Base-by-base conservation (phyloP, 2,329 filamentous ascomycete species). In the Ophiostoma sp. region DNA sequence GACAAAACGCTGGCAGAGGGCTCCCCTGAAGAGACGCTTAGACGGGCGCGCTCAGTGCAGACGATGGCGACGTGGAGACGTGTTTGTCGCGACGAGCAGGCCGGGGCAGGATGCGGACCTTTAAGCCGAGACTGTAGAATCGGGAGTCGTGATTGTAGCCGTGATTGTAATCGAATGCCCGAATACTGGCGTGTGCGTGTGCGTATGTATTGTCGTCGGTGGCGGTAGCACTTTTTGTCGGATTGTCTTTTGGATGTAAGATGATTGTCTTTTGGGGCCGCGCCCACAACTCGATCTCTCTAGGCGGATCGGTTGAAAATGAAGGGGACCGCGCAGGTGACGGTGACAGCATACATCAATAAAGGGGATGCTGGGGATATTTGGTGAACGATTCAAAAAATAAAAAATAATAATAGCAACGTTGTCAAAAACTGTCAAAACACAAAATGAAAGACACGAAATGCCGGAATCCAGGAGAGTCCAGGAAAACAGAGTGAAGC, bases 281-380 rank as follows among this genome's bases (percentile, higher is more conserved):
- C 72, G 68, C 72, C 73, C 73, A 69, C 71, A 73, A 72, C 70
- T 72, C 72, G 72, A 70, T 70, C 65, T 70, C 65, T 72, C 68
- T 69, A 60, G 62, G 69, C 69, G 68, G 73, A 70, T 74, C 72
- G 60, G 60, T 36, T n/a, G 60, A n/a, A 70, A 69, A 69, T 70
- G 68, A 72, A 72, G 65, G 67, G 54, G 71, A 72, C 54, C 70
- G 72, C 71, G 72, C 71, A 54, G 72, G 48, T 68, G 70, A 70
- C 48, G 72, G 41, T 70, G 72, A 60, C 69, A 72, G 71, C 73
- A 74, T 74, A 64, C 73, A 74, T 72, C 33, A 68, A 52, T 35
- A 1, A 57, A 35, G 64, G 36, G 13, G 13, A 44, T 3, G 67
- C 64, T 48, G 71, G 67, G 48, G 62, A 71, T 62, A 23, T 15